Evolutionary conservation across 73 alveolate species (phyloP).

Genomic region (Paramecium biaurelia): DNA sequence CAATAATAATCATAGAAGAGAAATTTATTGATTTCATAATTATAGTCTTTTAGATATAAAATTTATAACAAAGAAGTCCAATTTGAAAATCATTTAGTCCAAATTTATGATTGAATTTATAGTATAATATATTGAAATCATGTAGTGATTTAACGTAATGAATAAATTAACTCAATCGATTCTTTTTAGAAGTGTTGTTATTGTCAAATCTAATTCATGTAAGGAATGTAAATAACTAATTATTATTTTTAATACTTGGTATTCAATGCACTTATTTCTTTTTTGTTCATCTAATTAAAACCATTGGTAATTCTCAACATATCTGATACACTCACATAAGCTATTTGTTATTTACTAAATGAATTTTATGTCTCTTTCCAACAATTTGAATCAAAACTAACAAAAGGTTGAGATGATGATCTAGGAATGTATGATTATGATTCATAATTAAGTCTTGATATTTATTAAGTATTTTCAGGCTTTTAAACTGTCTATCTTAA

Average conservation of each 20-base stretch:
- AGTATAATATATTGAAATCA: neutral
- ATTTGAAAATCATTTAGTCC: too few relatives aligned
- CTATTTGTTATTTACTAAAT: neutral
- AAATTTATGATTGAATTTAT: neutral
- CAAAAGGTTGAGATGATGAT: neutral
- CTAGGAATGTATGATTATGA: neutral
- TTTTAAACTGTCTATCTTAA: neutral
- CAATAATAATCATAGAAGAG: too few relatives aligned
- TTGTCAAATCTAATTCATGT: neutral
- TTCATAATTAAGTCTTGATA: neutral
- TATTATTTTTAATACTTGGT: neutral
- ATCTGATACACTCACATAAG: neutral
- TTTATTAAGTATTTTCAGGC: neutral
- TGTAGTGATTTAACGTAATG: neutral
- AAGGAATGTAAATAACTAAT: neutral
- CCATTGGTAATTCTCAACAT: neutral
- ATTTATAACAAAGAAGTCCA: too few relatives aligned
- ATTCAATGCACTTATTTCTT: neutral
- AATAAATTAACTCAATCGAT: neutral
- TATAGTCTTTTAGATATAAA: too few relatives aligned
- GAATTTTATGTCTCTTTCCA: slow-evolving; percentile 13
- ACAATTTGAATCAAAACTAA: neutral
- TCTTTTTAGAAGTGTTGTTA: neutral
- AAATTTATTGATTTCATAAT: too few relatives aligned
- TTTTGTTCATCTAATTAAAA: neutral